Evolutionary conservation across 805 yeast species (phyloP).

Genomic region (Kluyveromyces dobzhanskii): DNA sequence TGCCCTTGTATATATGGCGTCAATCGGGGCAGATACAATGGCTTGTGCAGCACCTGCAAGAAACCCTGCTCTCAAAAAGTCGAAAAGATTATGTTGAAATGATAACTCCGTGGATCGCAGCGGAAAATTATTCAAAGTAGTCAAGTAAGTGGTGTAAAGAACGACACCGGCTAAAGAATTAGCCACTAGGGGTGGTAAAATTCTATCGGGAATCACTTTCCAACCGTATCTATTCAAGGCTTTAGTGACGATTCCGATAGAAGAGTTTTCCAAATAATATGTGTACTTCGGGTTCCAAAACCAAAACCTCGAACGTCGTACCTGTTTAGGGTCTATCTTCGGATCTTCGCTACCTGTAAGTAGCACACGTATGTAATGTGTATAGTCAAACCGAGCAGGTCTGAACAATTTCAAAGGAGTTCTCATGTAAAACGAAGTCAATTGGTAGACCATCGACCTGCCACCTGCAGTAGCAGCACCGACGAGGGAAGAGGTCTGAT

Average conservation of each 20-base stretch:
- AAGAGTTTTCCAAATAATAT: conserved; percentile 58
- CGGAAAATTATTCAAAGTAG: conserved; percentile 30
- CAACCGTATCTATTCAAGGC: conserved; percentile 77
- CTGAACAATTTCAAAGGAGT: conserved; percentile 80
- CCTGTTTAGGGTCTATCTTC: not conserved
- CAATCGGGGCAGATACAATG: conserved; percentile 88
- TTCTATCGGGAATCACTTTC: conserved; percentile 70
- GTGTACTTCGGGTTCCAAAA: conserved; percentile 14
- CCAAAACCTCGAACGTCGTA: conserved; percentile 1
- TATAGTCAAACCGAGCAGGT: conserved; percentile 83
- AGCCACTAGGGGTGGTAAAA: conserved; percentile 80
- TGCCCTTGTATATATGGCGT: conserved; percentile 81
- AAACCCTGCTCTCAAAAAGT: conserved; percentile 71
- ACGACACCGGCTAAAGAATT: conserved; percentile 86
- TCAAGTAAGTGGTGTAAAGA: conserved; percentile 73
- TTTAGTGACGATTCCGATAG: conserved; percentile 60
- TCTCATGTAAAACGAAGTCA: conserved; percentile 69
- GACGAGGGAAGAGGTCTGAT: conserved; percentile 44
- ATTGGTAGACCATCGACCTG: conserved; percentile 71
- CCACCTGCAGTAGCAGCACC: conserved; percentile 82
- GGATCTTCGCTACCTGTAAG: conserved; percentile 26
- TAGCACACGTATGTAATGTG: conserved; percentile 54
- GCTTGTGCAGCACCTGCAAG: conserved; percentile 83
- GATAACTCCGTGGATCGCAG: conserved; percentile 15
- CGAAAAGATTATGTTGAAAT: conserved; percentile 31